These are phyloP conservation scores for Naganishia randhawae DNA, from an alignment of 768 basidiomycete species.

Conservation along the genomic window DNA sequence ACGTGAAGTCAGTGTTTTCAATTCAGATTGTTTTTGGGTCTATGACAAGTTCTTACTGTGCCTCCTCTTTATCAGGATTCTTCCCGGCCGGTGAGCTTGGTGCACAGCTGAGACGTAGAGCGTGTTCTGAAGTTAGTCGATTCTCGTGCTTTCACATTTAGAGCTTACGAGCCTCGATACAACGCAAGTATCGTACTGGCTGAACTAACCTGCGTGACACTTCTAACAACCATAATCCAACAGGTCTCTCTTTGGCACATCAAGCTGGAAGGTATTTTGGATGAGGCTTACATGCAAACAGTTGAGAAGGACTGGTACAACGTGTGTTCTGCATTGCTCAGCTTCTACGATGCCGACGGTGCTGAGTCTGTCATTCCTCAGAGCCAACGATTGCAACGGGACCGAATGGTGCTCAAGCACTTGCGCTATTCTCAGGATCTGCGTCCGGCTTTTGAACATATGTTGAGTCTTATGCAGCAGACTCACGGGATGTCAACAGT, in stretches of 20 bases:
- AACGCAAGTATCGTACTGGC: slow-evolving; percentile 11
- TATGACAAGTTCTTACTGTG: not conserved
- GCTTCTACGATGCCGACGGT: not conserved
- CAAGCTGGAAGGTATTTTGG: slow-evolving; percentile 25
- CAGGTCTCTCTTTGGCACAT: slow-evolving; percentile 29
- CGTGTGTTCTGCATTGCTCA: not conserved
- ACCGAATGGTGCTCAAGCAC: slow-evolving; percentile 33
- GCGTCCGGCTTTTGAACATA: slow-evolving; percentile 16
- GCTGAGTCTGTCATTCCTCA: slow-evolving; percentile 2
- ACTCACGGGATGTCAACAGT: slow-evolving; percentile 2
- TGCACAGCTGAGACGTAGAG: not conserved
- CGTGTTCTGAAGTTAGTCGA: not conserved
- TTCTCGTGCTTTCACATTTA: not conserved
- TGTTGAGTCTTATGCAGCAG: slow-evolving; percentile 20
- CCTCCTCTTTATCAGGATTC: not conserved
- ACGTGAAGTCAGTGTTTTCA: slow-evolving; percentile 24
- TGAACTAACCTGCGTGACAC: not conserved
- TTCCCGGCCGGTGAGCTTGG: slow-evolving; percentile 28
- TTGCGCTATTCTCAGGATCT: slow-evolving; percentile 23
- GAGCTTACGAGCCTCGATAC: slow-evolving; percentile 30
- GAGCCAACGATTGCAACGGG: slow-evolving; percentile 29
- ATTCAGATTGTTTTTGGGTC: not conserved
- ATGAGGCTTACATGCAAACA: slow-evolving; percentile 15
- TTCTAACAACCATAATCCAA: not conserved
- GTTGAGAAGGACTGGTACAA: slow-evolving; percentile 11